Evolutionary conservation across 345 rosid genomes (phyloP).

Genomic region (Linum usitatissimum): DNA sequence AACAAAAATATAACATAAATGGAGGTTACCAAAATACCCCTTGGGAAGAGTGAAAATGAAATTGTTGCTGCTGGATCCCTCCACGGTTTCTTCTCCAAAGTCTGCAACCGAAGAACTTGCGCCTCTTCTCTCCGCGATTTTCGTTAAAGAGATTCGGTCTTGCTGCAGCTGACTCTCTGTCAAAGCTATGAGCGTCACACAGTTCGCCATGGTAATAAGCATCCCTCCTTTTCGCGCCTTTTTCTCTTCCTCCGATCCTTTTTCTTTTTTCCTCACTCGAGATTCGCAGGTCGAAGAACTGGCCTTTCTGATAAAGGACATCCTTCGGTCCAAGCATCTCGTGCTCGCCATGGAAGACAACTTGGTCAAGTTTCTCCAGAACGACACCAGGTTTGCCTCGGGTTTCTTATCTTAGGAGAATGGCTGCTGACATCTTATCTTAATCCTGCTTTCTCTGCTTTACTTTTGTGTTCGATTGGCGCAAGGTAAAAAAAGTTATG

Average conservation of each 20-base stretch:
- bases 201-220: slow-evolving; percentile 30
- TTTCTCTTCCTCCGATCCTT: background rate
- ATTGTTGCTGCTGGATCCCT: background rate
- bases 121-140: background rate
- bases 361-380: slow-evolving; percentile 39
- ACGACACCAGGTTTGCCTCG: slow-evolving; percentile 22
- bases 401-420: background rate
- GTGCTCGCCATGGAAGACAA: slow-evolving; percentile 57
- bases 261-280: background rate
- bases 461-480: background rate
- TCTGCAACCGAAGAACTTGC: background rate
- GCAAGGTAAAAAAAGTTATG: background rate
- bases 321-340: slow-evolving; percentile 50
- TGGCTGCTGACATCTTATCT: background rate
- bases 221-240: background rate
- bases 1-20: no score
- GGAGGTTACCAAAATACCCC: no score
- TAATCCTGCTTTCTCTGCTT: background rate
- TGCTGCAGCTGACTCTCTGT: background rate
- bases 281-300: slow-evolving; percentile 48
- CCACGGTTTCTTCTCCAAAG: background rate
- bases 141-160: background rate
- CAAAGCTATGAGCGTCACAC: slow-evolving; percentile 28
- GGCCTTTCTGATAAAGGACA: slow-evolving; percentile 56
- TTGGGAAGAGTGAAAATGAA: no score